phyloP scores from a whole-genome alignment of 352 stramenopile genomes.

The Albugo candida region DNA sequence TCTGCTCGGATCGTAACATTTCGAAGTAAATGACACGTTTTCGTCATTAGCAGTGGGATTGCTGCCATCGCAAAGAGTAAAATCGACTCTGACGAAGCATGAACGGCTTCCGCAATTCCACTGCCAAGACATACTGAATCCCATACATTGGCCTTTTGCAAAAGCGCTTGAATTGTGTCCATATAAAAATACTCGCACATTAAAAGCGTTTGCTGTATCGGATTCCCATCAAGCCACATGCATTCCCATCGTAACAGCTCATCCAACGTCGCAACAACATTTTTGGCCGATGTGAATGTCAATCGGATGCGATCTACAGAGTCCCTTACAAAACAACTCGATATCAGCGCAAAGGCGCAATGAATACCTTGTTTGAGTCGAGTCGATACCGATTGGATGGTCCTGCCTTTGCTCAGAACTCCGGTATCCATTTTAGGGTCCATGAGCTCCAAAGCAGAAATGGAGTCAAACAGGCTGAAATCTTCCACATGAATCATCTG shows the following conservation, averaged over 20 bases:
- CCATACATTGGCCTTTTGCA: constrained; percentile 5
- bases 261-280: constrained; percentile 60
- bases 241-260: constrained; percentile 52
- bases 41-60: constrained; percentile 38
- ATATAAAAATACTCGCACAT: constrained; percentile 80
- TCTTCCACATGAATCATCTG: constrained; percentile 54
- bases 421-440: constrained; percentile 89
- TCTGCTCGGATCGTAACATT: constrained; percentile 78
- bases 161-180: constrained; percentile 48
- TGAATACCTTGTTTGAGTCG: constrained; percentile 16
- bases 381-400: constrained; percentile 30
- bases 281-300: constrained; percentile 34
- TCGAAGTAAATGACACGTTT: constrained; percentile 60
- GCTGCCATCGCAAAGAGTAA: constrained; percentile 56
- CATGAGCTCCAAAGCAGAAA: constrained; percentile 88
- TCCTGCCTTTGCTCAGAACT: constrained; percentile 36
- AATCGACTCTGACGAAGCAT: constrained; percentile 7
- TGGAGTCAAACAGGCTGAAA: constrained; percentile 87
- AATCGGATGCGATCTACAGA: constrained; percentile 15
- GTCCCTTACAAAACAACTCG: not conserved
- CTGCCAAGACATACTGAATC: too few species aligned
- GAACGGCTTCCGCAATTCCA: too few species aligned
- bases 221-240: constrained; percentile 69
- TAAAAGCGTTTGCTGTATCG: constrained; percentile 75
- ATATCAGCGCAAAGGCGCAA: not conserved